These are phyloP conservation scores for Blastomyces gilchristii DNA, from an alignment of 2,329 filamentous ascomycete genomes.

Conservation along the genomic window DNA sequence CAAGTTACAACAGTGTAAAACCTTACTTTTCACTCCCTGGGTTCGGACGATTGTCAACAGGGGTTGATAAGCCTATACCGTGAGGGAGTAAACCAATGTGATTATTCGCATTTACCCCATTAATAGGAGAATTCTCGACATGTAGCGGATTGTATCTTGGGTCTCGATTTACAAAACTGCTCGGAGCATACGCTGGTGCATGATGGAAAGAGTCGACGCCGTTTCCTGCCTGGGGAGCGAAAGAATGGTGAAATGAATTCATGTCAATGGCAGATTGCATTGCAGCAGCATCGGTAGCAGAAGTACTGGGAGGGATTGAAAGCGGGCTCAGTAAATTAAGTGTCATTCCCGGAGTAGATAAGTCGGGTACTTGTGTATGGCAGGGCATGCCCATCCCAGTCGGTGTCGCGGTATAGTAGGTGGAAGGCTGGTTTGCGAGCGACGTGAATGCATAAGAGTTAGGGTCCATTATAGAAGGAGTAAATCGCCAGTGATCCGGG, in stretches of 20 bases:
- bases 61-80: slow-evolving; percentile 16
- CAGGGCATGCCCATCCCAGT: slow-evolving; percentile 47
- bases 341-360: slow-evolving; percentile 69
- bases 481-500: slow-evolving; percentile 77
- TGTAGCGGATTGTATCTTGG: slow-evolving; percentile 71
- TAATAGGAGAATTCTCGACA: slow-evolving; percentile 56
- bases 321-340: slow-evolving; percentile 54
- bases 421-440: slow-evolving; percentile 68
- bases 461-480: slow-evolving; percentile 77
- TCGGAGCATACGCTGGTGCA: slow-evolving; percentile 55
- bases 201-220: slow-evolving; percentile 64
- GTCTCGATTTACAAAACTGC: slow-evolving; percentile 70
- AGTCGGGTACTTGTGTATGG: slow-evolving; percentile 71
- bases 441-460: slow-evolving; percentile 69
- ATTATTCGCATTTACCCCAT: background rate
- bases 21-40: slow-evolving; percentile 41
- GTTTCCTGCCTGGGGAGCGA: slow-evolving; percentile 49
- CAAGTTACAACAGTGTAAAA: slow-evolving; percentile 23
- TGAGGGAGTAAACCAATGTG: background rate
- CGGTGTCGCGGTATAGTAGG: slow-evolving; percentile 81
- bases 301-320: slow-evolving; percentile 61
- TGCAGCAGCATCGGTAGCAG: slow-evolving; percentile 36
- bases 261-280: slow-evolving; percentile 51
- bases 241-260: slow-evolving; percentile 53
- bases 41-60: slow-evolving; percentile 11